These are phyloP conservation scores for Anthracocystis panici-leucophaei DNA, from an alignment of 1,284 basidiomycete genomes.

Conservation along the genomic window DNA sequence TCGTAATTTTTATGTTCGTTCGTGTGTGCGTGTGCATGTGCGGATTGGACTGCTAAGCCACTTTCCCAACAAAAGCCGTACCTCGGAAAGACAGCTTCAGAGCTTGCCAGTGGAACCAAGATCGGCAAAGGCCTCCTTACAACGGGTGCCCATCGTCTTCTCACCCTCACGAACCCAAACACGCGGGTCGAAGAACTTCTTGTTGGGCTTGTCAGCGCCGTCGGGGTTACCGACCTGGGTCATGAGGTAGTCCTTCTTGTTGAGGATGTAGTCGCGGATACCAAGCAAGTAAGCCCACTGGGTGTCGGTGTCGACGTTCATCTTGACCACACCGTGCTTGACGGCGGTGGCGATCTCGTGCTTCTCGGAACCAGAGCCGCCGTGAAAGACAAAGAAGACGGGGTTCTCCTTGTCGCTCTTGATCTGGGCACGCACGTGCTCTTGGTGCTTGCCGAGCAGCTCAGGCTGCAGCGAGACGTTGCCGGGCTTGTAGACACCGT, in stretches of 20 bases:
- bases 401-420: conserved; percentile 74
- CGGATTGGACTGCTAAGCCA: neutral
- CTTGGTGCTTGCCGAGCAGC: conserved; percentile 92
- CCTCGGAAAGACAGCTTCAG: conserved; percentile 24
- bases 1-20: conserved; percentile 1
- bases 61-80: too few relatives aligned
- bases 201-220: conserved; percentile 68
- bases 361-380: conserved; percentile 96
- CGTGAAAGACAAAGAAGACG: conserved; percentile 99
- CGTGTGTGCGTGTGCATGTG: conserved; percentile 5
- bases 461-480: conserved; percentile 89
- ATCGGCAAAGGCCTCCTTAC: conserved; percentile 91
- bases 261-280: conserved; percentile 73
- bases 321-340: conserved; percentile 78
- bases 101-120: conserved; percentile 74
- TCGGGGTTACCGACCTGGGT: conserved; percentile 69
- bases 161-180: conserved; percentile 99
- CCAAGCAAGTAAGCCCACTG: conserved; percentile 92
- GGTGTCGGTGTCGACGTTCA: conserved; percentile 76
- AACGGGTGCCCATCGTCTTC: conserved; percentile 88
- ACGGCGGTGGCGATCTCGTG: conserved; percentile 96
- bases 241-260: conserved; percentile 69
- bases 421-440: conserved; percentile 80
- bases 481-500: conserved; percentile 72
- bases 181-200: conserved; percentile 73